These are phyloP conservation scores for Metarhizium album DNA, from an alignment of 2,329 filamentous ascomycete species.

Conservation along the genomic window DNA sequence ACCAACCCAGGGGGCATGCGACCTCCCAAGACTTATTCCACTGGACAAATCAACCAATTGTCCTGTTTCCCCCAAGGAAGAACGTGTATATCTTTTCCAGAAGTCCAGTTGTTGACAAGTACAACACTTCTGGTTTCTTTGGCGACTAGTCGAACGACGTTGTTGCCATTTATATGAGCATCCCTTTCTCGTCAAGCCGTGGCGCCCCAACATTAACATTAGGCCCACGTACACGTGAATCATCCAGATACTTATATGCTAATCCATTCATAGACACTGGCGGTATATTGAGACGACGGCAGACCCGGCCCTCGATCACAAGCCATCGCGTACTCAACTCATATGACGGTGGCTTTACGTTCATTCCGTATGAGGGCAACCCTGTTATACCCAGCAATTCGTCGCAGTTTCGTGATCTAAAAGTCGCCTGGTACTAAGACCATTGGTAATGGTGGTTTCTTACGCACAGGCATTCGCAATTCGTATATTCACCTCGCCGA, in stretches of 20 bases:
- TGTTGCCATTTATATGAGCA: conserved; percentile 34
- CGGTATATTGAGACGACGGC: conserved; percentile 2
- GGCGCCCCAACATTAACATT: too few relatives aligned
- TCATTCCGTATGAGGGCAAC: conserved; percentile 47
- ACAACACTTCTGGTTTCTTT: conserved; percentile 59
- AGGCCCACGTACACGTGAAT: not conserved
- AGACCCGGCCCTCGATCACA: conserved; percentile 34
- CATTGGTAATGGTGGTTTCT: conserved; percentile 46
- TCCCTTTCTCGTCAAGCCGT: not conserved
- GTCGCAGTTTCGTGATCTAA: conserved; percentile 53
- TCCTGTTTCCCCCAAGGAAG: conserved; percentile 38
- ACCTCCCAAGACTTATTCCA: conserved; percentile 51
- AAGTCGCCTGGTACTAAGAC: conserved; percentile 47
- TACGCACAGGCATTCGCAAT: conserved; percentile 42
- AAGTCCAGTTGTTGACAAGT: conserved; percentile 46
- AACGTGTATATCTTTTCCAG: conserved; percentile 39
- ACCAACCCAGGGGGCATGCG: conserved; percentile 58
- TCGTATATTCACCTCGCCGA: conserved; percentile 49
- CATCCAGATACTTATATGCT: not conserved
- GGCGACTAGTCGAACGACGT: conserved; percentile 47
- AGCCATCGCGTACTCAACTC: conserved; percentile 53
- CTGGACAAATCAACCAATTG: conserved; percentile 55
- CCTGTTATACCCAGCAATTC: conserved; percentile 47
- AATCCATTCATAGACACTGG: conserved; percentile 11
- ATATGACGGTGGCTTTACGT: conserved; percentile 49